These are phyloP conservation scores for Sphenostylis stenocarpa DNA, from an alignment of 306 rosid species.

Conservation along the genomic window DNA sequence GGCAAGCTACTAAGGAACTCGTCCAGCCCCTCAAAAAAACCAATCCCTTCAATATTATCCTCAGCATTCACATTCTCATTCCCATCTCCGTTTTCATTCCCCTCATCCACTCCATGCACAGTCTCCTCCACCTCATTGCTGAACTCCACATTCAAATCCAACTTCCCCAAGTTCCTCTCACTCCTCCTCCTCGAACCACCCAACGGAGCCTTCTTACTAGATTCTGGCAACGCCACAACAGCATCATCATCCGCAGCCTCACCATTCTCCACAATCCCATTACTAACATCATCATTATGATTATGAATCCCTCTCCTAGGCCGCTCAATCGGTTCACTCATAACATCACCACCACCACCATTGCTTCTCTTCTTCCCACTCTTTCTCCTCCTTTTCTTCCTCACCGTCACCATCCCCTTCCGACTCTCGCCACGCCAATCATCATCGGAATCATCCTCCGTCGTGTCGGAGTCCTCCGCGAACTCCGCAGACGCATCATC, in stretches of 20 bases:
- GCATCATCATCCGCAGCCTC: constrained; percentile 38
- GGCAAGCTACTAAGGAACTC: constrained; percentile 92
- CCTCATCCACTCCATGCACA: constrained; percentile 36
- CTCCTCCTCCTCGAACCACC: constrained; percentile 59
- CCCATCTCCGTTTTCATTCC: constrained; percentile 20
- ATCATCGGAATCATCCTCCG: constrained; percentile 67
- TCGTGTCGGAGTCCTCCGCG: constrained; percentile 50
- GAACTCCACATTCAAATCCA: constrained; percentile 97
- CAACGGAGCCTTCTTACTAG: constrained; percentile 46
- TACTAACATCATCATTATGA: background rate
- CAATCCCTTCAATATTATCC: constrained; percentile 85
- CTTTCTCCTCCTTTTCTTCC: constrained; percentile 33
- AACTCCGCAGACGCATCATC: constrained; percentile 54
- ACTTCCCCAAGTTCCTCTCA: constrained; percentile 65
- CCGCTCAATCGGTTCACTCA: constrained; percentile 39
- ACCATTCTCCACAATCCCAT: constrained; percentile 36
- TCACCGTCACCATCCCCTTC: constrained; percentile 17
- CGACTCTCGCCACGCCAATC: constrained; percentile 38
- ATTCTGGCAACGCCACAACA: constrained; percentile 35
- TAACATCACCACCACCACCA: constrained; percentile 2
- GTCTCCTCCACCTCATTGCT: constrained; percentile 91
- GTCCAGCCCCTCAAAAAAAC: constrained; percentile 95
- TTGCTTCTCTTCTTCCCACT: constrained; percentile 17
- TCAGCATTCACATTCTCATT: constrained; percentile 48
- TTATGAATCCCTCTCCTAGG: constrained; percentile 44